Conservation (phyloP, 768 basidiomycete genomes). For the Clitopilus passeckerianus region DNA sequence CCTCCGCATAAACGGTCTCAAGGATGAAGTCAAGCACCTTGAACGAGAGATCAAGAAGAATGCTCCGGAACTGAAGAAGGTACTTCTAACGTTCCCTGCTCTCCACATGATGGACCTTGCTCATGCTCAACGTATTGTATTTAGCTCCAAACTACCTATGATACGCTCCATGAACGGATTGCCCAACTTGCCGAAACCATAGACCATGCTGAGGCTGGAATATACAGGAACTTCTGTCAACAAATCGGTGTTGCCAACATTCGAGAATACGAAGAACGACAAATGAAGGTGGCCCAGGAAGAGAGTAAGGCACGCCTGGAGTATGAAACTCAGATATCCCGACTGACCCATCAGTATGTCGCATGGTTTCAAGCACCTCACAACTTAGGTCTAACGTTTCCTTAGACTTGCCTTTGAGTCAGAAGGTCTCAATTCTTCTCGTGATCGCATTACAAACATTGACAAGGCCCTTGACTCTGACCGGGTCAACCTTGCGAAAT, state of each 20-base stretch:
- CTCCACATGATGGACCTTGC: neutral
- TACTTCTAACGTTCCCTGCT: conserved; percentile 13
- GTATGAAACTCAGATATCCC: conserved; percentile 82
- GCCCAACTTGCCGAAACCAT: conserved; percentile 50
- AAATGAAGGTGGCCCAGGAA: conserved; percentile 83
- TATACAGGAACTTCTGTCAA: conserved; percentile 76
- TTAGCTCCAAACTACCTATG: conserved; percentile 52
- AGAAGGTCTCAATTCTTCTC: conserved; percentile 62
- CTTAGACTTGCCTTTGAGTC: conserved; percentile 80
- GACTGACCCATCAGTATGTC: conserved; percentile 78
- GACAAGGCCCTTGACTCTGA: conserved; percentile 49
- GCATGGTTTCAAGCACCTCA: neutral
- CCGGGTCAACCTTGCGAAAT: conserved; percentile 42
- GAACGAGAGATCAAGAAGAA: conserved; percentile 64
- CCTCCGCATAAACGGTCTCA: conserved; percentile 69
- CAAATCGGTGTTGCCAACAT: conserved; percentile 78
- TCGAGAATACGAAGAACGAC: conserved; percentile 90
- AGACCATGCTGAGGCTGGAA: conserved; percentile 72
- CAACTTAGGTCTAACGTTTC: neutral
- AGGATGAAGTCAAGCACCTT: conserved; percentile 80
- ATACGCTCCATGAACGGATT: conserved; percentile 50
- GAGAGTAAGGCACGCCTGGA: conserved; percentile 80
- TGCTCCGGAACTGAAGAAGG: conserved; percentile 70
- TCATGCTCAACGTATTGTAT: neutral
- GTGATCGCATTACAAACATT: conserved; percentile 58